Conservation (phyloP, 768 basidiomycete genomes). For the Ramaria sp. region DNA sequence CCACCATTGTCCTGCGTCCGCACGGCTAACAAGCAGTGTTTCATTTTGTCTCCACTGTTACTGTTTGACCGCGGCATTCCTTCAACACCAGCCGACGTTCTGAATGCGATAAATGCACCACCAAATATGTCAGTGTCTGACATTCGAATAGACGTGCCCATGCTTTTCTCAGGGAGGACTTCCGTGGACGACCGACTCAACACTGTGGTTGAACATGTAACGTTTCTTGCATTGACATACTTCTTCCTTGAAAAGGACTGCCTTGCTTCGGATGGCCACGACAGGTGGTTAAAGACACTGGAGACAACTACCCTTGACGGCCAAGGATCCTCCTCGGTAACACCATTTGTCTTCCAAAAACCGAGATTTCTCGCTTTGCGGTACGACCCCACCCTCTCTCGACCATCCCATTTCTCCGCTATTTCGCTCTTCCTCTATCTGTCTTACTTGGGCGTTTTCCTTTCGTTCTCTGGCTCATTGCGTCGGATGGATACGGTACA, state of each 20-base stretch:
- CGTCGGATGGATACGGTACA: slow-evolving; percentile 77
- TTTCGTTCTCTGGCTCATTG: slow-evolving; percentile 68
- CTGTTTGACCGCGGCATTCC: slow-evolving; percentile 2
- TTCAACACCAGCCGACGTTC: slow-evolving; percentile 25
- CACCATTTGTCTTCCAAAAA: slow-evolving; percentile 6
- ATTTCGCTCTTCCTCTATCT: slow-evolving; percentile 64
- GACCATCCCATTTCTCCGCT: slow-evolving; percentile 30
- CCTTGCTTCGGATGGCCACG: slow-evolving; percentile 48
- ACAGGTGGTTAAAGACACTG: slow-evolving; percentile 51
- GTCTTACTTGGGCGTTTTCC: slow-evolving; percentile 66
- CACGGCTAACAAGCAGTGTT: not conserved
- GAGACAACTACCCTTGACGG: slow-evolving; percentile 28
- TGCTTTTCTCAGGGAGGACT: slow-evolving; percentile 69
- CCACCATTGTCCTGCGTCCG: slow-evolving; percentile 1
- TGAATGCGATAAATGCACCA: slow-evolving; percentile 43
- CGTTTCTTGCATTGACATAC: slow-evolving; percentile 70
- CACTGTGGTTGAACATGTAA: slow-evolving; percentile 48
- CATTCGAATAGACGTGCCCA: slow-evolving; percentile 55
- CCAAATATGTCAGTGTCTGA: slow-evolving; percentile 51
- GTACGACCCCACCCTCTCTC: slow-evolving; percentile 13
- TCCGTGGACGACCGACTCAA: slow-evolving; percentile 38
- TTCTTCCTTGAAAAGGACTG: slow-evolving; percentile 74
- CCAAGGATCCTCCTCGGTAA: slow-evolving; percentile 16
- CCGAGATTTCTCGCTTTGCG: slow-evolving; percentile 4
- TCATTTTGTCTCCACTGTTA: not conserved